Conservation (phyloP, 2,329 filamentous ascomycete genomes). For the Hymenoscyphus scutula region DNA sequence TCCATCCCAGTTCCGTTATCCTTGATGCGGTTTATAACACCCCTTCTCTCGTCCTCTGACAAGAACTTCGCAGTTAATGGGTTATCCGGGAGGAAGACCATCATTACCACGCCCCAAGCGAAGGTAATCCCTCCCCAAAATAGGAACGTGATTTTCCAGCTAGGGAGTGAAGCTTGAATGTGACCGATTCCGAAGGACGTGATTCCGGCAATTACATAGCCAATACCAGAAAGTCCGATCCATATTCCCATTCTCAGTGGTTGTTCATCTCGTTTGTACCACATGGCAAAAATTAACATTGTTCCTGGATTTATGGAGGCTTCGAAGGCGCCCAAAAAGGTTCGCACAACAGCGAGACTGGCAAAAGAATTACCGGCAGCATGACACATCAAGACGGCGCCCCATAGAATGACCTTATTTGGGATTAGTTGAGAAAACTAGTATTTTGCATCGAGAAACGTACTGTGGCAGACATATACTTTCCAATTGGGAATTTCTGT, state of each 20-base stretch:
- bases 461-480: conserved; percentile 41
- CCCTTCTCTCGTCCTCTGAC: conserved; percentile 34
- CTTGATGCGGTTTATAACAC: conserved; percentile 23
- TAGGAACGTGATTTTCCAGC: conserved; percentile 68
- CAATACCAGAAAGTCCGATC: conserved; percentile 58
- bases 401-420: conserved; percentile 36
- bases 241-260: conserved; percentile 57
- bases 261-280: conserved; percentile 61
- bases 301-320: conserved; percentile 43
- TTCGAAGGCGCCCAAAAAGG: conserved; percentile 54
- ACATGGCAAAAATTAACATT: conserved; percentile 45
- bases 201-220: conserved; percentile 56
- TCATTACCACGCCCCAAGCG: conserved; percentile 30
- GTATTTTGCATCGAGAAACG: neutral
- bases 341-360: conserved; percentile 38
- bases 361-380: conserved; percentile 37
- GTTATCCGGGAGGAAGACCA: conserved; percentile 59
- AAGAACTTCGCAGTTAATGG: conserved; percentile 54
- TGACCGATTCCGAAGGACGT: conserved; percentile 60
- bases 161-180: conserved; percentile 49
- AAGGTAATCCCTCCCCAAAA: conserved; percentile 45
- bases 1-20: conserved; percentile 27
- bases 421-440: neutral
- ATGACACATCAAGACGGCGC: conserved; percentile 39
- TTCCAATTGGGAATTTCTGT: conserved; percentile 51